Percentiles rank a stretch among this genome's conserved stretches.
Conservation (phyloP, 1,139 yeast genomes). For the Candida neerlandica region DNA sequence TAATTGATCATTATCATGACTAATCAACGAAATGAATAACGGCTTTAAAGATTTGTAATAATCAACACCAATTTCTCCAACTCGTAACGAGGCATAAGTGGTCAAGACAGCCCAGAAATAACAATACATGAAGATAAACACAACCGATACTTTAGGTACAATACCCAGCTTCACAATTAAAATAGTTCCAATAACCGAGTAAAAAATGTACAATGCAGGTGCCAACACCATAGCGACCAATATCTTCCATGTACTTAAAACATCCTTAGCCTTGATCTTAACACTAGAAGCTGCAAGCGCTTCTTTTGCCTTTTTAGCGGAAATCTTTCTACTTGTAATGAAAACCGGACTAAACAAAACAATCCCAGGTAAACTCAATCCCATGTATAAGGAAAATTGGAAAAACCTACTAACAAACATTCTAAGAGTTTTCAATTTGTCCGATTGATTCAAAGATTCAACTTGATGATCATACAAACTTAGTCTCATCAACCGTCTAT, state of each 20-base stretch:
- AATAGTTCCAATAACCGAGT: slow-evolving; percentile 40
- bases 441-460: slow-evolving; percentile 32
- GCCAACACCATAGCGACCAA: slow-evolving; percentile 48
- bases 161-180: slow-evolving; percentile 26
- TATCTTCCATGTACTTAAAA: slow-evolving; percentile 50
- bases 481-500: slow-evolving; percentile 32
- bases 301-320: slow-evolving; percentile 39
- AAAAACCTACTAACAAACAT: slow-evolving; percentile 32
- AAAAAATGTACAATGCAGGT: slow-evolving; percentile 44
- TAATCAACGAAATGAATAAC: slow-evolving; percentile 36
- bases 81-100: slow-evolving; percentile 45
- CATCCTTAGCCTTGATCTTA: slow-evolving; percentile 49
- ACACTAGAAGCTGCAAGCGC: slow-evolving; percentile 48
- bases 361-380: slow-evolving; percentile 45
- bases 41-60: slow-evolving; percentile 44
- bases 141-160: slow-evolving; percentile 10
- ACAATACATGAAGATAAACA: slow-evolving; percentile 31
- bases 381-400: slow-evolving; percentile 36
- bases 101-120: slow-evolving; percentile 45
- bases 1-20: slow-evolving; percentile 42
- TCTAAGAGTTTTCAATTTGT: slow-evolving; percentile 28
- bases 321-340: slow-evolving; percentile 37
- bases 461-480: slow-evolving; percentile 51
- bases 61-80: slow-evolving; percentile 47
- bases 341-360: slow-evolving; percentile 50